A percentile compares a stretch with the other conserved stretches of the same genome.
phyloP scores from a whole-genome alignment of 2,329 filamentous ascomycete genomes.

The Pezicula neosporulosa region DNA sequence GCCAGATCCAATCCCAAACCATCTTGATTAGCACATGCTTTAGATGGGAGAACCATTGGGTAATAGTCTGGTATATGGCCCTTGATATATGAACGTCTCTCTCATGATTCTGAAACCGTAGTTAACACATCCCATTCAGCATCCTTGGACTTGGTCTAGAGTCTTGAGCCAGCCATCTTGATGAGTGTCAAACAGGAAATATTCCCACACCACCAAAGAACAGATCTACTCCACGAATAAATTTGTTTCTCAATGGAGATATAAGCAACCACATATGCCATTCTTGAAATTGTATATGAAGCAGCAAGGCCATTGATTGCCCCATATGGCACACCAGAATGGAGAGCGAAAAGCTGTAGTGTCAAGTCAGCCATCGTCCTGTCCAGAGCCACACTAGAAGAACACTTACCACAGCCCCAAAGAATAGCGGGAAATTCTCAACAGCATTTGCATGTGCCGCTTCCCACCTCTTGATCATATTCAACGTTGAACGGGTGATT shows the following conservation, averaged over 20 bases:
- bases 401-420: conserved; percentile 25
- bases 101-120: too few relatives aligned
- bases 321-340: conserved; percentile 32
- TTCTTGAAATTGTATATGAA: conserved; percentile 36
- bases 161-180: conserved; percentile 24
- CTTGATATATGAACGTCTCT: too few relatives aligned
- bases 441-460: conserved; percentile 43
- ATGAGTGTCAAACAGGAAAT: conserved; percentile 34
- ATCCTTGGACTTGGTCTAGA: background rate
- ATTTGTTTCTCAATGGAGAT: conserved; percentile 32
- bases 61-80: too few relatives aligned
- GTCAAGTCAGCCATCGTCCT: too few relatives aligned
- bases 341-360: conserved; percentile 30
- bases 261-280: conserved; percentile 38
- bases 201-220: conserved; percentile 41
- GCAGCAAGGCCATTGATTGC: conserved; percentile 35
- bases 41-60: too few relatives aligned
- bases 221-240: conserved; percentile 32
- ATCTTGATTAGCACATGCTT: too few relatives aligned
- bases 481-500: conserved; percentile 37
- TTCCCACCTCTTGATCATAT: conserved; percentile 40
- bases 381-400: too few relatives aligned
- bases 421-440: conserved; percentile 37
- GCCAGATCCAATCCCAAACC: too few relatives aligned
- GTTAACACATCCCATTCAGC: too few relatives aligned